Base-by-base conservation (phyloP, 73 alveolate species). In the Uronychia setigera region DNA sequence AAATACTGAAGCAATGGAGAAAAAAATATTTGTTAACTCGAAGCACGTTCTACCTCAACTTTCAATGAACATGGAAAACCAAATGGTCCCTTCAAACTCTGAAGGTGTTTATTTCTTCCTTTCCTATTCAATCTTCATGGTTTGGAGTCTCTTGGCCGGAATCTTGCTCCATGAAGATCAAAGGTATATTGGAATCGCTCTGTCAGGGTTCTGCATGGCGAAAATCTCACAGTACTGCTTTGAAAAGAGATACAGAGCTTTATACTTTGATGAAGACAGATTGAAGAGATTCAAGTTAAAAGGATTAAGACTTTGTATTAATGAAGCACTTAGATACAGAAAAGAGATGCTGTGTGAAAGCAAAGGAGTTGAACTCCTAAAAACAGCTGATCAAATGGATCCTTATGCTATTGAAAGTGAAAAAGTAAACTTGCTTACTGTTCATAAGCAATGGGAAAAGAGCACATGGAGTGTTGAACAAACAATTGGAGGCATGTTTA, bases 91-190 rank as follows among this genome's bases (percentile, higher is more conserved):
- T 19, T 46, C 67, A 13, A 83, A 74, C 30, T 26, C 58, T 19
- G 90, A 83, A 30, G 33, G 60, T 27, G 74, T 83, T 25, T 74
- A 75, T 31, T 83, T 75, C 59, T 14, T 67, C 31, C 0, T 74
- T 1, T 5, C 90, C 31, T 78, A 58, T 27, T 33, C 34, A 0
- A 33, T 34, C 27, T 83, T 83, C 80, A 59, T 83, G 33, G 58
- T 80, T 9, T 83, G 90, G 90, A 83, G 90, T 35, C 74, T 83
- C 83, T 31, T 83, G 60, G 90, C 90, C 0, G 84, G 90, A 0
- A 83, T 83, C 35, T 31, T 83, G 19, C 32, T 83, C 27, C 0
- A 46, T 34, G 74, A 29, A 1, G 32, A 83, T 1, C 58, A 34
- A 14, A 74, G 90, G 32, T 83, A 75, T 34, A 83, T 83, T 32